Evolutionary conservation across 2,329 filamentous ascomycete genomes (phyloP).

Genomic region (Penicillium aurantiogriseum): DNA sequence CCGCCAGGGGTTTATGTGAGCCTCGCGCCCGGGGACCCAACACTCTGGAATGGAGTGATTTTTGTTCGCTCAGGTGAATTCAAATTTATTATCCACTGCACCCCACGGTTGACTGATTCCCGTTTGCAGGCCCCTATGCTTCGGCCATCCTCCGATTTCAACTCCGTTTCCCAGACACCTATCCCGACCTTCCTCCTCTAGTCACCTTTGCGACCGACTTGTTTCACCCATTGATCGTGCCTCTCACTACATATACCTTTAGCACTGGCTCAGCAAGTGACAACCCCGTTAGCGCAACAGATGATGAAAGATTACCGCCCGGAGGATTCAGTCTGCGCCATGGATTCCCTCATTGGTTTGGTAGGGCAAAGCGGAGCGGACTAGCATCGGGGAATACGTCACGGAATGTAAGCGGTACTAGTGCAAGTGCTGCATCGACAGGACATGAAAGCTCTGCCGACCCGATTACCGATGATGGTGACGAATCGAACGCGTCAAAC

Average conservation of each 20-base stretch:
- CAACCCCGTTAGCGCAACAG: conserved; percentile 77
- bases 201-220: conserved; percentile 90
- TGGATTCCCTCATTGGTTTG: conserved; percentile 89
- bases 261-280: conserved; percentile 72
- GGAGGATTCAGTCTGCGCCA: conserved; percentile 88
- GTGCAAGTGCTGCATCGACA: conserved; percentile 13
- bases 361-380: conserved; percentile 52
- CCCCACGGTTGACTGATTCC: not conserved
- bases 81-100: not conserved
- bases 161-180: conserved; percentile 78
- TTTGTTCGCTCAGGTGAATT: conserved; percentile 80
- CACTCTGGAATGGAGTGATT: conserved; percentile 84
- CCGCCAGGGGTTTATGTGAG: conserved; percentile 85
- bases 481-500: conserved; percentile 3
- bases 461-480: not conserved
- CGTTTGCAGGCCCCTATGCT: conserved; percentile 74
- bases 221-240: conserved; percentile 90
- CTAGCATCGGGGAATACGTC: conserved; percentile 37
- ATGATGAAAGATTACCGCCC: conserved; percentile 78
- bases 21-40: conserved; percentile 75
- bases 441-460: not conserved
- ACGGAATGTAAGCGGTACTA: conserved; percentile 47
- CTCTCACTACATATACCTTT: conserved; percentile 92
- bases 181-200: conserved; percentile 75
- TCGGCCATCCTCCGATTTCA: conserved; percentile 86